Conservation (phyloP, 129 eudicot species). For the Kitagawia praeruptora region DNA sequence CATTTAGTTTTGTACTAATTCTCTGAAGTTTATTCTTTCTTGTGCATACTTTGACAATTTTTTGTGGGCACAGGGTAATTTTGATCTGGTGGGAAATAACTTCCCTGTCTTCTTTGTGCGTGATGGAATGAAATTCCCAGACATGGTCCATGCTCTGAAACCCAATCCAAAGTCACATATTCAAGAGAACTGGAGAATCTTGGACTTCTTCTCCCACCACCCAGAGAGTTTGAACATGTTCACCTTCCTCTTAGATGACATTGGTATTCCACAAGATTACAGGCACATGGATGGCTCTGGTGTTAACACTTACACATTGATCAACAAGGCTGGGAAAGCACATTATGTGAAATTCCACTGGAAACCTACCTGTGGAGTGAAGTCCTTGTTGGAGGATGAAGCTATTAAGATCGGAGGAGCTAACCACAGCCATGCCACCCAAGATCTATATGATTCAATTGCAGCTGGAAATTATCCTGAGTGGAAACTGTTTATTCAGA, state of each 20-base stretch:
- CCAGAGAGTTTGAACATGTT: slow-evolving; percentile 80
- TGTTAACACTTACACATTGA: slow-evolving; percentile 64
- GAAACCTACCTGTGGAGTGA: slow-evolving; percentile 78
- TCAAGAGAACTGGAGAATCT: slow-evolving; percentile 78
- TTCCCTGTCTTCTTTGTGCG: slow-evolving; percentile 78
- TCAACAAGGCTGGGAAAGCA: slow-evolving; percentile 68
- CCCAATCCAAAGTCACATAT: slow-evolving; percentile 88
- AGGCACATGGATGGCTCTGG: slow-evolving; percentile 84
- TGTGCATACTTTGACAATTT: slow-evolving; percentile 4
- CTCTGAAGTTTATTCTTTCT: neutral
- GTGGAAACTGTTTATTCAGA: slow-evolving; percentile 73
- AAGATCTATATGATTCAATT: slow-evolving; percentile 68
- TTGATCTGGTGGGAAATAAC: slow-evolving; percentile 85
- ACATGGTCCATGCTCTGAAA: slow-evolving; percentile 74
- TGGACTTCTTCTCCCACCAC: slow-evolving; percentile 75
- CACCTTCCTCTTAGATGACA: slow-evolving; percentile 67
- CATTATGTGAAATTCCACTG: slow-evolving; percentile 75
- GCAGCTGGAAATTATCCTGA: slow-evolving; percentile 75
- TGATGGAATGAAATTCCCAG: slow-evolving; percentile 84
- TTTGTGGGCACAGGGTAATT: slow-evolving; percentile 50
- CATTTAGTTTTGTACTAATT: neutral
- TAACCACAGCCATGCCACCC: slow-evolving; percentile 79
- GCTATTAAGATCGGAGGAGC: slow-evolving; percentile 59
- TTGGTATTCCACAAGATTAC: slow-evolving; percentile 75
- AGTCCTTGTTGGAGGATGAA: slow-evolving; percentile 53